These are phyloP conservation scores for Ministeria vibrans DNA, from an alignment of 78 protist genomes.

Conservation along the genomic window DNA sequence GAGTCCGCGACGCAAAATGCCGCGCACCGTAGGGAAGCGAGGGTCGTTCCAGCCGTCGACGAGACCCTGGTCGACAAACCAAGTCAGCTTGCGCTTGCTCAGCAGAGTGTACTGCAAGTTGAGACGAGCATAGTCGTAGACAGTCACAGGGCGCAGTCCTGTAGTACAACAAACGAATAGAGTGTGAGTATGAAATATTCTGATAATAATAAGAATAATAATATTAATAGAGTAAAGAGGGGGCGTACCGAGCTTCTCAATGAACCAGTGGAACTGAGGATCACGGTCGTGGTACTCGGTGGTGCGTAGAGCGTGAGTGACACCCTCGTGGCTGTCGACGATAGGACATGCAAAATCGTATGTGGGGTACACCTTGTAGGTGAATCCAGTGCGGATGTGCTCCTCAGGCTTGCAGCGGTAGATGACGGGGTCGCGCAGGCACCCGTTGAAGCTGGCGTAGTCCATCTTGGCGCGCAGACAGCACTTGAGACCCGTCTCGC, in stretches of 20 bases:
- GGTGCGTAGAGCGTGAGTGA: slow-evolving; percentile 93
- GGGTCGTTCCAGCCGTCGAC: slow-evolving; percentile 98
- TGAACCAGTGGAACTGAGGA: slow-evolving; percentile 77
- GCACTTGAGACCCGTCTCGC: slow-evolving; percentile 53
- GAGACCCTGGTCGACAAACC: slow-evolving; percentile 76
- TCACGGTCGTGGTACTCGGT: slow-evolving; percentile 93
- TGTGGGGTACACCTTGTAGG: slow-evolving; percentile 91
- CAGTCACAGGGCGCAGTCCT: slow-evolving; percentile 41
- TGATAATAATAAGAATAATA: background rate
- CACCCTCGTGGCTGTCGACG: slow-evolving; percentile 90
- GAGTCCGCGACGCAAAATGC: slow-evolving; percentile 89
- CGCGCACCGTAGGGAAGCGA: slow-evolving; percentile 93
- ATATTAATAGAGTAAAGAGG: background rate
- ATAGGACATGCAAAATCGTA: slow-evolving; percentile 98
- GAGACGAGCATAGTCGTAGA: slow-evolving; percentile 68
- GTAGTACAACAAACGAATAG: too few species aligned
- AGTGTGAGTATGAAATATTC: too few species aligned
- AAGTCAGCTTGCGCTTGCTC: slow-evolving; percentile 87
- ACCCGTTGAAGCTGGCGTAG: slow-evolving; percentile 41
- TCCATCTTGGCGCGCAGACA: slow-evolving; percentile 88
- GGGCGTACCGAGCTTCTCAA: slow-evolving; percentile 53
- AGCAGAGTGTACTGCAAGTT: slow-evolving; percentile 80
- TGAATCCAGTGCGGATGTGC: slow-evolving; percentile 61
- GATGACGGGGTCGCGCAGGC: slow-evolving; percentile 94
- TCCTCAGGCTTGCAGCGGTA: slow-evolving; percentile 69